Evolutionary conservation across 441 rosid genomes (phyloP).

Genomic region (Arabidopsis hybrid): DNA sequence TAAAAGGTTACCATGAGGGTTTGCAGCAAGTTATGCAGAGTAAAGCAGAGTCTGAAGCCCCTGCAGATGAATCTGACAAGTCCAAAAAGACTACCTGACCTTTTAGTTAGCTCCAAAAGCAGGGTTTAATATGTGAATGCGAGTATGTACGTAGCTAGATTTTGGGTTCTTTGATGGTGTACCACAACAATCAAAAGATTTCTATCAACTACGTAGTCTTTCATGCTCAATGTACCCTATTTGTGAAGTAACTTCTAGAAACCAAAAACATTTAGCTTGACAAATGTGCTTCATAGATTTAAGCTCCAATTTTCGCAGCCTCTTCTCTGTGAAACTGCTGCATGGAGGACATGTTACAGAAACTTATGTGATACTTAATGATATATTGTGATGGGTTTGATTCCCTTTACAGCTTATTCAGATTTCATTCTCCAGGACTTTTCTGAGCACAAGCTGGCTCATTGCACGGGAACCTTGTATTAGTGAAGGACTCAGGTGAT

Average conservation of each 20-base stretch:
- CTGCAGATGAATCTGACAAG: conserved; percentile 47
- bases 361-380: neutral
- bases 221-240: conserved; percentile 23
- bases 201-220: neutral
- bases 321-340: conserved; percentile 2
- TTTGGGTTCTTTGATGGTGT: conserved; percentile 30
- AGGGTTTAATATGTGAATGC: conserved; percentile 16
- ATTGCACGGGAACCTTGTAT: neutral
- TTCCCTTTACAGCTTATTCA: conserved; percentile 26
- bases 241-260: conserved; percentile 12
- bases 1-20: conserved; percentile 89
- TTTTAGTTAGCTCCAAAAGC: conserved; percentile 14
- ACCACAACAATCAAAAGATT: neutral
- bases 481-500: neutral
- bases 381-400: conserved; percentile 3
- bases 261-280: conserved; percentile 5
- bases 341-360: neutral
- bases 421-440: neutral
- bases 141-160: conserved; percentile 31
- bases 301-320: conserved; percentile 15
- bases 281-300: conserved; percentile 5
- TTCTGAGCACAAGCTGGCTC: conserved; percentile 14
- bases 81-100: conserved; percentile 52
- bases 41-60: conserved; percentile 54
- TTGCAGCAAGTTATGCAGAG: conserved; percentile 71